Percentiles rank a stretch among this genome's conserved stretches.
Evolutionary conservation across 2,329 filamentous ascomycete species (phyloP).

Genomic region (Monosporascus sp.): DNA sequence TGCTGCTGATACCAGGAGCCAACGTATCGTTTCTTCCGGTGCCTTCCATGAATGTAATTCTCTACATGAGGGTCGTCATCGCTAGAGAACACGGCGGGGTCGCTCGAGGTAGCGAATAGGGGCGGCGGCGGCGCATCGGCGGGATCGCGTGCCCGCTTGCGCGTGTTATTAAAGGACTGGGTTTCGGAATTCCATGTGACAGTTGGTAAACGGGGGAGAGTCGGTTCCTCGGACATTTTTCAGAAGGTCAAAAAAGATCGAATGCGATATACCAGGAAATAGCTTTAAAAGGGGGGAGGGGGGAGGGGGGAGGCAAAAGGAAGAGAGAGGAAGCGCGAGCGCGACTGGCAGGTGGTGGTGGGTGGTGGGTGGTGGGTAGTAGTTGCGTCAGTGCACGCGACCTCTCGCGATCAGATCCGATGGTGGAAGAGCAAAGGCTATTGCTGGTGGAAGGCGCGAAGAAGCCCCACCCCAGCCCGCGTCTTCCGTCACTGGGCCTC

Average conservation of each 20-base stretch:
- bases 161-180: slow-evolving; percentile 26
- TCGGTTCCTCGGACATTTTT: slow-evolving; percentile 33
- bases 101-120: slow-evolving; percentile 58
- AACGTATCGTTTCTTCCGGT: slow-evolving; percentile 58
- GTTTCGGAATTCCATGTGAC: slow-evolving; percentile 27
- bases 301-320: slow-evolving; percentile 4
- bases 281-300: slow-evolving; percentile 2
- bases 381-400: background rate
- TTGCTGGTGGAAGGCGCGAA: background rate
- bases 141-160: slow-evolving; percentile 34
- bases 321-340: background rate
- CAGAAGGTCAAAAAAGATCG: background rate
- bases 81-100: slow-evolving; percentile 66
- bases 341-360: background rate
- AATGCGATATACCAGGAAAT: background rate
- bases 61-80: slow-evolving; percentile 66
- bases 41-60: slow-evolving; percentile 53
- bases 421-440: background rate
- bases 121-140: slow-evolving; percentile 24
- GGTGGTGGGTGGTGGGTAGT: background rate
- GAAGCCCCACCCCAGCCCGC: background rate
- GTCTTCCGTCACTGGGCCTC: background rate
- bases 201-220: slow-evolving; percentile 28
- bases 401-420: background rate
- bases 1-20: slow-evolving; percentile 66